These are phyloP conservation scores for Hysterium pulicare DNA, from an alignment of 2,329 filamentous ascomycete species.

Conservation along the genomic window DNA sequence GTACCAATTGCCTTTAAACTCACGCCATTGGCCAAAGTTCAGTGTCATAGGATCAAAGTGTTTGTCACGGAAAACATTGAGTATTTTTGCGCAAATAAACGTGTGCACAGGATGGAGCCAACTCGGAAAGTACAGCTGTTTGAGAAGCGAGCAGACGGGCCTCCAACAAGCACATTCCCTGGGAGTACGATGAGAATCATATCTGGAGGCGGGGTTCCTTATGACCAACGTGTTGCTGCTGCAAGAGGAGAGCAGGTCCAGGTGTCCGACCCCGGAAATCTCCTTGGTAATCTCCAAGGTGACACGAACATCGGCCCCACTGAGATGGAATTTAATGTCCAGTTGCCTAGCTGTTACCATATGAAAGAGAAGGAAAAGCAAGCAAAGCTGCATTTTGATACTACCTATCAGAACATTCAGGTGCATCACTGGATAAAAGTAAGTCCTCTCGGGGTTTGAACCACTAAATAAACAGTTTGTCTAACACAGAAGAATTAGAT, in stretches of 20 bases:
- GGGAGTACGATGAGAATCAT: conserved; percentile 73
- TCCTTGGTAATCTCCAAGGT: conserved; percentile 75
- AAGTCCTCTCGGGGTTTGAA: conserved; percentile 27
- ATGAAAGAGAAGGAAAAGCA: conserved; percentile 69
- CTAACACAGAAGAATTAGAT: conserved; percentile 54
- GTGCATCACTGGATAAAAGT: conserved; percentile 98
- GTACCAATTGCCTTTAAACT: conserved; percentile 94
- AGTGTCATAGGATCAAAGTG: conserved; percentile 88
- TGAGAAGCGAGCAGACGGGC: conserved; percentile 80
- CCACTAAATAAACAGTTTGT: neutral
- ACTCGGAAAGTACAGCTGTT: conserved; percentile 81
- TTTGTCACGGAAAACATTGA: conserved; percentile 87
- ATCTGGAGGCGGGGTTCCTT: conserved; percentile 75
- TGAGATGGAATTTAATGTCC: conserved; percentile 91
- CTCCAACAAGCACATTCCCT: conserved; percentile 68
- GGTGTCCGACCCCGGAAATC: conserved; percentile 59
- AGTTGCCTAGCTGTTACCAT: conserved; percentile 82
- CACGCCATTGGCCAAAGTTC: conserved; percentile 87
- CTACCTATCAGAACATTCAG: conserved; percentile 89
- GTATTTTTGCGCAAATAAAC: conserved; percentile 83
- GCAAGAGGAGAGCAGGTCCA: conserved; percentile 55
- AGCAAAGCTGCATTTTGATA: conserved; percentile 77
- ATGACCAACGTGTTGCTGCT: conserved; percentile 56
- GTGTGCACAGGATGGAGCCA: conserved; percentile 79
- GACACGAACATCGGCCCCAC: conserved; percentile 80